Base-by-base conservation (phyloP, 306 rosid species). In the Quercus dentata region DNA sequence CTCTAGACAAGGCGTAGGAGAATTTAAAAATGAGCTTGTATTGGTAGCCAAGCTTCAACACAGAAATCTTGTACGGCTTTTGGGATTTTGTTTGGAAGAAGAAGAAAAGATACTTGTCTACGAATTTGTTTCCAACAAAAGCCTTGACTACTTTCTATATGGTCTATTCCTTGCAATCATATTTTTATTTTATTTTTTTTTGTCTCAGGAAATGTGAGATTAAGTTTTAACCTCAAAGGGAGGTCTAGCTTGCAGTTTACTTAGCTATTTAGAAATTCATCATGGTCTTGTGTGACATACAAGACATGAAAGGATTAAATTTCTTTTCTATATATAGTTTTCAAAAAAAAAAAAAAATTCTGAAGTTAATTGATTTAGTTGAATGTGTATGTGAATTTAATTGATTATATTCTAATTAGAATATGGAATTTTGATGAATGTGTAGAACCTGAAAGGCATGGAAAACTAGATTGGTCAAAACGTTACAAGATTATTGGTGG, bases 31-130 rank as follows among this genome's bases (percentile, higher is more conserved):
- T 51, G 90, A 87, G 74, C 77, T 87, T 51, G 12, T 82, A 41
- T 64, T 87, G 59, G 70, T 87, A 4, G 78, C 84, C 27, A 87
- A 73, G 56, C 79, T 82, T 65, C 82, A 77, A 62, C 86, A 82
- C 57, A 56, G 63, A 58, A 82, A 82, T 46, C 54, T 82, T 18
- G 82, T 56, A 7, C 58, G 71, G 13, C 70, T 78, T 1, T 15
- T 78, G 10, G 82, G 82, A 25, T 82, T 77, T 56, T 82, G 82
- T 38, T 12, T 87, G 31, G 86, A 84, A 56, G 83, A 79, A 3
- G 83, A 82, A 70, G 90, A 87, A 51, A 79, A 82, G 67, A 73
- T 87, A 62, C 88, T 87, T 5, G 54, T 87, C 5, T 87, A 81
- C 4, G 88, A 87, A 38, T 83, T 76, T 21, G 54, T 83, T 52